Conservation (phyloP, 208 protist genomes). For the Trypanosoma avium region DNA sequence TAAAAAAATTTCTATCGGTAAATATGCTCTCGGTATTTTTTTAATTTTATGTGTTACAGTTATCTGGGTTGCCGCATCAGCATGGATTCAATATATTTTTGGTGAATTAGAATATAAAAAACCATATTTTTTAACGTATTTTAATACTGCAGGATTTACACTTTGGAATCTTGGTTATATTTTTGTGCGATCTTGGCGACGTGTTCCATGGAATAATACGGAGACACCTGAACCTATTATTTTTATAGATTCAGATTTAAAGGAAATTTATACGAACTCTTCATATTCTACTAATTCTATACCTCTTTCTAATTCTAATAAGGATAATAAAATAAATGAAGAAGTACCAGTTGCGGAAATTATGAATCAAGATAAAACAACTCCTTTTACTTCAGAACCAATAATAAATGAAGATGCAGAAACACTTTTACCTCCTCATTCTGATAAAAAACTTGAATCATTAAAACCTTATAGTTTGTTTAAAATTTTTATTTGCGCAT, state of each 20-base stretch:
- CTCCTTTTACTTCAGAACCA: neutral
- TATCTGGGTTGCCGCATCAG: conserved; percentile 89
- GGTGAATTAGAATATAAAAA: conserved; percentile 74
- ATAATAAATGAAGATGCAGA: neutral
- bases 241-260: conserved; percentile 48
- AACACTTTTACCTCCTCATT: neutral
- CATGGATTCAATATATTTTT: conserved; percentile 92
- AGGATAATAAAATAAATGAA: neutral
- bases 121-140: conserved; percentile 92
- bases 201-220: conserved; percentile 50
- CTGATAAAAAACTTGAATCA: conserved; percentile 36
- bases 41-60: conserved; percentile 87
- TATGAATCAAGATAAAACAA: neutral
- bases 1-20: conserved; percentile 27
- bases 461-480: conserved; percentile 63
- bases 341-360: neutral
- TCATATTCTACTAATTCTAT: too few species aligned
- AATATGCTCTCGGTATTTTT: conserved; percentile 76
- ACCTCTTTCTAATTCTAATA: neutral
- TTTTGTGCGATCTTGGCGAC: conserved; percentile 49
- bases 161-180: conserved; percentile 84
- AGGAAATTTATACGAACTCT: neutral
- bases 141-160: conserved; percentile 87
- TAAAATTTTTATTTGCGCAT: conserved; percentile 70
- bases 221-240: conserved; percentile 41